Evolutionary conservation across 2,329 filamentous ascomycete species (phyloP), one percentile per base, ranked within the genome.

Genomic region (Aspergillus luchuensis): DNA sequence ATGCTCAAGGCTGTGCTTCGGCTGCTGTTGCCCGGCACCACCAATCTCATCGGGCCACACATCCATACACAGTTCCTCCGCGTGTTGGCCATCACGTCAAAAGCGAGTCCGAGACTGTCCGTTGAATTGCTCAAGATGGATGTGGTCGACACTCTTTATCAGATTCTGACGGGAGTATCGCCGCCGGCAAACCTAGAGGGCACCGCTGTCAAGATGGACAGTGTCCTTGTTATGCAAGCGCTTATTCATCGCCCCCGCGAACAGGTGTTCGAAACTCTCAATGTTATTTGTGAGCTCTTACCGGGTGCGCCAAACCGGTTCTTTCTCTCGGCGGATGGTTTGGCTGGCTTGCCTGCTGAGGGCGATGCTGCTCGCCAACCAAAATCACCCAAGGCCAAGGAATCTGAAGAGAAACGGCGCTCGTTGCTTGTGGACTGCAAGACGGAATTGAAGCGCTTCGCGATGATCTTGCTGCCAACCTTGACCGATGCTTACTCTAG

Each of bases 141-240:
- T 68, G 90, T 99, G 57, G 95, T 99, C 25, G 95, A 98, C 76
- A 99, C 95, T 0, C 82, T 99, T 2, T 99, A 98, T 73, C 95
- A 99, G 76, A 98, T 99, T 45, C 80, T 99, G 53, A 98, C 95
- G 0, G 95, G 95, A 19, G 92, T 99, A 2, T 98, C 95, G 0
- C 93, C 95, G 1, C 95, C 95, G 0, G 86, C 83, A 63, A 91
- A 89, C 88, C 30, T 89, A 87, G 39, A 76, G 15, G 71, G 69
- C 45, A 71, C 71, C 1, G 68, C 71, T 6, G 67, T 76, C 30
- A 97, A 96, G 78, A 89, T 98, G 65, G 94, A 98, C 76, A 97
- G 92, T 72, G 94, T 98, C 58, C 87, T 99, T 49, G 95, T 99
- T 70, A 99, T 99, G 96, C 95, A 99, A 79, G 92, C 96, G 39